Conservation (phyloP, 495 filamentous ascomycete genomes). For the Niebla homalea region DNA sequence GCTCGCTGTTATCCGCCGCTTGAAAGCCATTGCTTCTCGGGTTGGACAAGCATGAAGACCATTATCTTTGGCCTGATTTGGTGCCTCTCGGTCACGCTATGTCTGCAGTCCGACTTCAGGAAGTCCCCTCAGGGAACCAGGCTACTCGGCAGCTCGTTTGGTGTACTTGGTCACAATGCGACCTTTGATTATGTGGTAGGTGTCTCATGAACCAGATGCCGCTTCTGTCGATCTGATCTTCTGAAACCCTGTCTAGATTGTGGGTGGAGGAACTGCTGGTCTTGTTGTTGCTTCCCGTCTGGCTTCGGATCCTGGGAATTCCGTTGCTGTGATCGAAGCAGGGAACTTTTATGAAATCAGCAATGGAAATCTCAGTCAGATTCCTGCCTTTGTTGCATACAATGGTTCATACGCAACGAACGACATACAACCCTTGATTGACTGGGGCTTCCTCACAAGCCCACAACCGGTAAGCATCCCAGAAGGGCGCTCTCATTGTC, state of each 20-base stretch:
- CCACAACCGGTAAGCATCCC: constrained; percentile 23
- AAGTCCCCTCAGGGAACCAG: no score
- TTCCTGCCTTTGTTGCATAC: constrained; percentile 25
- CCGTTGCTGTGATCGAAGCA: constrained; percentile 42
- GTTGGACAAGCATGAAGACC: no score
- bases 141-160: not conserved
- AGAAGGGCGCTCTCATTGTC: not conserved
- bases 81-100: no score
- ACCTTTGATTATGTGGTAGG: constrained; percentile 39
- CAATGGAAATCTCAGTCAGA: constrained; percentile 27
- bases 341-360: constrained; percentile 41
- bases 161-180: constrained; percentile 12
- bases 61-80: no score
- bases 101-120: no score
- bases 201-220: no score
- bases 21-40: no score
- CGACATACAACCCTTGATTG: constrained; percentile 24
- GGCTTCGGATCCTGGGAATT: constrained; percentile 20
- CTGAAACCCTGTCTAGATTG: no score
- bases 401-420: constrained; percentile 16
- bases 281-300: constrained; percentile 36
- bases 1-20: no score
- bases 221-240: no score
- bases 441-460: constrained; percentile 37
- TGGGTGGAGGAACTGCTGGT: constrained; percentile 45